Percentiles rank a stretch among this genome's conserved stretches.
These are phyloP conservation scores for Colletotrichum lupini DNA, from an alignment of 2,329 filamentous ascomycete genomes.

Conservation along the genomic window DNA sequence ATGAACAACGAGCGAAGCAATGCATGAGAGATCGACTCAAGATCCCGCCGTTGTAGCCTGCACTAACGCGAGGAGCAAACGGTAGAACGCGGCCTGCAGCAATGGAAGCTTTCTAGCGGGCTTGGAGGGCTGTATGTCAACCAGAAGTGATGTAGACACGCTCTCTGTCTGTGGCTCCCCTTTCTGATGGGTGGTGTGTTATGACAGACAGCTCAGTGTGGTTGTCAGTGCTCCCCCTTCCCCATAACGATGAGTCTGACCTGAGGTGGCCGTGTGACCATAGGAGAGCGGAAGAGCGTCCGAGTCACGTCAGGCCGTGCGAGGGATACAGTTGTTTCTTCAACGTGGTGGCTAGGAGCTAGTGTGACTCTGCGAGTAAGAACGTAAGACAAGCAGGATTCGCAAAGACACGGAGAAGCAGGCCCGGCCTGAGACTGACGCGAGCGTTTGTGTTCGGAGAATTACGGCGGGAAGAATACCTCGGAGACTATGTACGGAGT, in stretches of 20 bases:
- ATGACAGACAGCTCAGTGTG: not conserved
- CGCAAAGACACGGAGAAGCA: not conserved
- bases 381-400: not conserved
- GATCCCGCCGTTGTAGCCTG: not conserved
- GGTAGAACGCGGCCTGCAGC: constrained; percentile 13
- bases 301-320: not conserved
- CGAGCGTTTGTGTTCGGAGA: not conserved
- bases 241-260: not conserved
- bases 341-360: not conserved
- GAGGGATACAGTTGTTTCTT: not conserved
- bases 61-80: not conserved
- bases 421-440: not conserved
- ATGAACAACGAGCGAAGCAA: not conserved
- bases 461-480: not conserved
- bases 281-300: not conserved
- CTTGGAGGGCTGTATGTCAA: not conserved
- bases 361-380: no score
- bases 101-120: constrained; percentile 31
- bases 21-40: not conserved
- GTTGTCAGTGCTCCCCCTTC: not conserved
- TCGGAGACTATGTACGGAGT: not conserved
- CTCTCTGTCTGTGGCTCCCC: not conserved
- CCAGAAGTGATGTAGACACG: not conserved
- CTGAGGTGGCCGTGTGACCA: not conserved
- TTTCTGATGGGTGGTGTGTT: not conserved